Evolutionary conservation across 116 monocot species (phyloP), one percentile per base, ranked within the genome.

Genomic region (Phalaenopsis hybrid): DNA sequence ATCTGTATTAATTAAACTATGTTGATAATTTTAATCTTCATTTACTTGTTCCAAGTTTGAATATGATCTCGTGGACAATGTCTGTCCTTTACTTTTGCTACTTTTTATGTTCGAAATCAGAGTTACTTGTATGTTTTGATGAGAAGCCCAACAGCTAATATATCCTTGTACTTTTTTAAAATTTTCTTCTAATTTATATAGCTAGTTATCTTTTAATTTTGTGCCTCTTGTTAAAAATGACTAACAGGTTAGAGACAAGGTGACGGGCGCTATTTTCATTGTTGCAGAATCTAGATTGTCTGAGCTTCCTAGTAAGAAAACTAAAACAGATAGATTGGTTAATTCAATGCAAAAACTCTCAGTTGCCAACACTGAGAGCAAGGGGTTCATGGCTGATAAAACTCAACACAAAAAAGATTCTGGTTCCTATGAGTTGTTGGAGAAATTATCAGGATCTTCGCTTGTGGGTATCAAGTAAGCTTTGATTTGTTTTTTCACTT

Each of bases 271-370:
- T 68, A 81, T 82, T 5, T 99, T 90, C 58, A 88, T 99, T 76
- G 92, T 99, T 79, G 92, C 93, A 10, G 95, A 95, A 86, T 91
- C 98, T 68, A 86, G 95, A 33, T 69, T 95, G 25, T 92, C 93
- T 8, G 87, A 93, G 52, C 81, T 99, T 37, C 93, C 98, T 75
- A 76, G 78, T 37, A 90, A 89, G 87, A 94, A 96, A 84, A 18
- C 88, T 5, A 91, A 92, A 87, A 37, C 63, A 70, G 87, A 85
- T 76, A 85, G 82, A 31, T 33, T 80, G 52, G 76, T 80, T 88
- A 85, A 34, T 13, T 46, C 84, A 55, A 76, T 75, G 45, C 25
- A 85, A 83, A 83, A 81, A 6, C 34, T 23, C 0, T 80, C 89
- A 58, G 57, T 67, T 6, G 70, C 90, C 74, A 87, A 81, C 44